These are phyloP conservation scores for Ustilago lituana DNA, from an alignment of 1,284 basidiomycete species.

Conservation along the genomic window DNA sequence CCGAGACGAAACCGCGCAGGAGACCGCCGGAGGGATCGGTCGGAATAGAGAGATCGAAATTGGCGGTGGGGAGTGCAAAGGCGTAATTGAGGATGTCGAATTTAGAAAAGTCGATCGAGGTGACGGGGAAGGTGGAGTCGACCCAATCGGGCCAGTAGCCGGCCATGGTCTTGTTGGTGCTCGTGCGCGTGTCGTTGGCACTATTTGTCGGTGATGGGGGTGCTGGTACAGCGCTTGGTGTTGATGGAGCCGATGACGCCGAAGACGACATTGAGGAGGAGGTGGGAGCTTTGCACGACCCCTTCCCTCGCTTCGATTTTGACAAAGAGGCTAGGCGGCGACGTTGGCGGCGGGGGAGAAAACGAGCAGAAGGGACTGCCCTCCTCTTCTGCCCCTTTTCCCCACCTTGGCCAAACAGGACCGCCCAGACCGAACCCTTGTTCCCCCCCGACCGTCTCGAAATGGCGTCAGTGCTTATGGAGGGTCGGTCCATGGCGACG, in stretches of 20 bases:
- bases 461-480: too few relatives aligned
- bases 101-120: slow-evolving; percentile 49
- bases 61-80: slow-evolving; percentile 51
- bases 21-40: slow-evolving; percentile 23
- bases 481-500: slow-evolving; percentile 11
- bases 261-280: slow-evolving; percentile 9
- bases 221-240: background rate
- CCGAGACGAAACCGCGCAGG: slow-evolving; percentile 43
- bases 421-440: slow-evolving; percentile 35
- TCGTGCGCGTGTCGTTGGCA: slow-evolving; percentile 5
- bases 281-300: slow-evolving; percentile 20
- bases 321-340: background rate
- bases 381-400: slow-evolving; percentile 26
- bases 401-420: slow-evolving; percentile 10
- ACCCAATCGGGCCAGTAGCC: slow-evolving; percentile 60
- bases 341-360: slow-evolving; percentile 5
- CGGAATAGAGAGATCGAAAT: slow-evolving; percentile 40
- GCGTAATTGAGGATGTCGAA: slow-evolving; percentile 61
- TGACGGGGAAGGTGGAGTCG: slow-evolving; percentile 29
- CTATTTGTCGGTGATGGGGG: background rate
- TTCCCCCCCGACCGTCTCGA: too few relatives aligned
- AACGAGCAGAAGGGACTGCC: slow-evolving; percentile 40
- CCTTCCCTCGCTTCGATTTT: slow-evolving; percentile 10
- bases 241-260: background rate
- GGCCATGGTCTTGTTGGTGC: slow-evolving; percentile 40